Evolutionary conservation across 192 early-diverging fungal species (phyloP), one percentile per base, ranked within the genome.

Genomic region (Chytriomyces sp.): DNA sequence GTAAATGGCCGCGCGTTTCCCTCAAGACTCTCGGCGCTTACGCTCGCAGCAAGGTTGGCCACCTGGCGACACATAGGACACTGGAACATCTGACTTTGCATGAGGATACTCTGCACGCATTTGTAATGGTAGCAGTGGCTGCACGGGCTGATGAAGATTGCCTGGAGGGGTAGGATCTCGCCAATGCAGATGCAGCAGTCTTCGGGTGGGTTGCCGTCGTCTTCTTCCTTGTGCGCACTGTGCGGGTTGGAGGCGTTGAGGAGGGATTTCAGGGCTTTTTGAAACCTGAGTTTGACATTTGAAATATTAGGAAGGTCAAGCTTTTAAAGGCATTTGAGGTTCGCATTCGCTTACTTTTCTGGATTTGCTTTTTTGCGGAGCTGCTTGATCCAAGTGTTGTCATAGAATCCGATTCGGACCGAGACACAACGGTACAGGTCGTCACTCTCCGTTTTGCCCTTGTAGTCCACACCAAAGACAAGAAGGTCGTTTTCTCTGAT

Each of bases 51-150:
- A 12, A 88, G 73, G 52, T 88, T 88, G 2, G 87, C 87, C 6
- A 88, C 87, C 60, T 88, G 87, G 17, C 87, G 72, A 65, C 87
- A 88, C 67, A 88, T 62, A 25, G 87, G 87, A 60, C 87, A 88
- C 62, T 86, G 85, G 67, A 88, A 88, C 87, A 88, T 88, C 30
- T 77, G 74, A 4, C 80, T 82, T 58, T 81, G 80, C 30, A 63
- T 64, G 31, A 88, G 52, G 10, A 88, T n/a, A 22, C 64, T 38
- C 34, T 44, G 66, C 33, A 88, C 84, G 68, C 87, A 88, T 59
- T 88, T 88, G 78, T 79, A 88, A 59, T 88, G 87, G 65, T 77
- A 88, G 75, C 86, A 86, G 73, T 88, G 87, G 7, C 84, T 86
- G 68, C 87, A 88, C n/a, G 87, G 87, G 10, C 84, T 80, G 10